Evolutionary conservation across 805 yeast genomes (phyloP).

Genomic region (Candida vaughaniae): DNA sequence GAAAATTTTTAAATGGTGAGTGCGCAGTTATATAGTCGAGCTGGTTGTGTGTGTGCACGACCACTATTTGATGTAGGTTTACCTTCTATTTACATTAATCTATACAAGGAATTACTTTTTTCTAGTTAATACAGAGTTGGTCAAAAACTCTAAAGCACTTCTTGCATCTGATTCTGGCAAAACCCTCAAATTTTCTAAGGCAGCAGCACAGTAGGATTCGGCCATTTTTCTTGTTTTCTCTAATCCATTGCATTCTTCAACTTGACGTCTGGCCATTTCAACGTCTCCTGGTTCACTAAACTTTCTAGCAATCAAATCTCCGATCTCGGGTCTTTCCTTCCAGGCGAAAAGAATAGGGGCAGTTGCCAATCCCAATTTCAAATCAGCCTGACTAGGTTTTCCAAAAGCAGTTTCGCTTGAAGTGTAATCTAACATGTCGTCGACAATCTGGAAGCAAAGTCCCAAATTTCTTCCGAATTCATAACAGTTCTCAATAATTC

Average conservation of each 20-base stretch:
- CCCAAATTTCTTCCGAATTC: conserved; percentile 93
- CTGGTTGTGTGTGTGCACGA: background rate
- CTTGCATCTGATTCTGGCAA: conserved; percentile 90
- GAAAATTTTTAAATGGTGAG: conserved; percentile 9
- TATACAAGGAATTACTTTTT: too few species aligned
- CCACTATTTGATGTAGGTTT: too few species aligned
- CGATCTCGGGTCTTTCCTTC: conserved; percentile 82
- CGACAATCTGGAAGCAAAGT: conserved; percentile 92
- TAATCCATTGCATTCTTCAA: conserved; percentile 69
- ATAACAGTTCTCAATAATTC: conserved; percentile 80
- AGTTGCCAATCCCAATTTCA: conserved; percentile 91
- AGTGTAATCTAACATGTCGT: conserved; percentile 93
- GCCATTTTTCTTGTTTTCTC: conserved; percentile 76
- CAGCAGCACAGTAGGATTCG: conserved; percentile 70
- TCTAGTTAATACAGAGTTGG: conserved; percentile 81
- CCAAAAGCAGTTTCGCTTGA: conserved; percentile 83
- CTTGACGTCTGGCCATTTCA: conserved; percentile 75
- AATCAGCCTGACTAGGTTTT: conserved; percentile 94
- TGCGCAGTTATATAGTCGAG: too few species aligned
- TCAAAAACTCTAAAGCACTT: conserved; percentile 80
- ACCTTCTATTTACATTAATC: conserved; percentile 27
- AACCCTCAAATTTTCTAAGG: conserved; percentile 65
- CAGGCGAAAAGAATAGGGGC: conserved; percentile 96
- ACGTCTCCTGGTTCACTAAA: conserved; percentile 82
- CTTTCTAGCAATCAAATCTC: conserved; percentile 79